A percentile compares a stretch with the other conserved stretches of the same genome.
These are phyloP conservation scores for Colletotrichum destructivum DNA, from an alignment of 2,329 filamentous ascomycete genomes.

Conservation along the genomic window DNA sequence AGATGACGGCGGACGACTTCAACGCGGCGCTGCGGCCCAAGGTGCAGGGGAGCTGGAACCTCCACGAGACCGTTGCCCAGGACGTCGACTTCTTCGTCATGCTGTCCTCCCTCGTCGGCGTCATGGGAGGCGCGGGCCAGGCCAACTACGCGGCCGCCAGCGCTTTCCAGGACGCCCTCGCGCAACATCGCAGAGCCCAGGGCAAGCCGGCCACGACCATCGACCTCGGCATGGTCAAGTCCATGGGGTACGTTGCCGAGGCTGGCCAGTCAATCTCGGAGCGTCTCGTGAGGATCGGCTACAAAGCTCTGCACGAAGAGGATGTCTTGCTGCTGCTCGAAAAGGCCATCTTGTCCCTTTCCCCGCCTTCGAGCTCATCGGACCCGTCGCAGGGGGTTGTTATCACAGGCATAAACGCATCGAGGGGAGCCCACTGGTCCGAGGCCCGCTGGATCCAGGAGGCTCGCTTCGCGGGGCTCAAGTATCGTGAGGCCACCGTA, in stretches of 20 bases:
- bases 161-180: slow-evolving; percentile 58
- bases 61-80: slow-evolving; percentile 49
- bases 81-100: slow-evolving; percentile 55
- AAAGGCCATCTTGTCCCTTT: not conserved
- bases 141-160: slow-evolving; percentile 62
- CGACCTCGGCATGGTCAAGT: slow-evolving; percentile 66
- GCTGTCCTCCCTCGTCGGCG: slow-evolving; percentile 49
- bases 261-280: not conserved
- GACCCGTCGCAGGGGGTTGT: not conserved
- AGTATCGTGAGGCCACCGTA: not conserved
- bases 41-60: slow-evolving; percentile 49
- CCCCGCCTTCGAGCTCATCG: not conserved
- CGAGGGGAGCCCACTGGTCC: not conserved
- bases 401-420: not conserved
- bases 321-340: not conserved
- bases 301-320: not conserved
- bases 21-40: slow-evolving; percentile 49
- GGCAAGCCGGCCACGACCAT: slow-evolving; percentile 62
- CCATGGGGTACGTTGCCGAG: slow-evolving; percentile 53
- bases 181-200: slow-evolving; percentile 54
- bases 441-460: slow-evolving; percentile 4
- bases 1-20: slow-evolving; percentile 55
- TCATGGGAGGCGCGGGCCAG: slow-evolving; percentile 53
- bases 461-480: not conserved
- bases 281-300: not conserved